Base-by-base conservation (phyloP, 305 asterid species). In the Withania somnifera region DNA sequence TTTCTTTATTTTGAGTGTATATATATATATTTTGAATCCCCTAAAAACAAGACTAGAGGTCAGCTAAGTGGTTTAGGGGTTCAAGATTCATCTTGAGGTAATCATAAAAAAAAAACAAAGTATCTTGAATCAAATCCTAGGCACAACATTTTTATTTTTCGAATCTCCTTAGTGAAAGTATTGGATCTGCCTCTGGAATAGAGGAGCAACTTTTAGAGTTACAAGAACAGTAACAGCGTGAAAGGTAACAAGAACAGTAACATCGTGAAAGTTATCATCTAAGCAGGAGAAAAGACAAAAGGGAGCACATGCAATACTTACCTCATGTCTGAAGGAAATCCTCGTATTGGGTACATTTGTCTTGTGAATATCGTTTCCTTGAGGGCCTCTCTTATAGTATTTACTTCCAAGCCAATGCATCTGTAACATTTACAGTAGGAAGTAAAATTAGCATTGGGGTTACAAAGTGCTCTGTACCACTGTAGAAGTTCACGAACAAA, bases 291-390 rank as follows among this genome's bases (percentile, higher is more conserved):
- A 51, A 60, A n/a, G 14, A 19, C 19, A 56, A 51, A 68, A 13
- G 63, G 34, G 15, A 84, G 20, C 82, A 71, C 28, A n/a, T 14
- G 24, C 20, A 77, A 85, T 60, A 66, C 75, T 84, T 51, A 92
- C 98, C 95, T 91, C 96, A 9, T 93, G 91, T 88, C 98, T 90
- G 86, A 93, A 95, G 89, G 90, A 86, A 83, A 93, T 89, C 83
- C 98, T 89, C n/a, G 86, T 81, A 80, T 91, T 88, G 64, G 98
- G 97, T 63, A 95, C 96, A 64, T 95, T 93, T 57, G 95, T 87
- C 90, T 94, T 94, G 95, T 94, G 98, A 84, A 92, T 93, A 78
- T 92, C 89, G 19, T 95, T 95, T 85, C 94, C 98, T 81, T 58
- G 84, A 22, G 94, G 94, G 26, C 98, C 97, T 78, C 95, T 91